phyloP scores from a whole-genome alignment of 1,284 basidiomycete species.

The Tylopilus sp. region DNA sequence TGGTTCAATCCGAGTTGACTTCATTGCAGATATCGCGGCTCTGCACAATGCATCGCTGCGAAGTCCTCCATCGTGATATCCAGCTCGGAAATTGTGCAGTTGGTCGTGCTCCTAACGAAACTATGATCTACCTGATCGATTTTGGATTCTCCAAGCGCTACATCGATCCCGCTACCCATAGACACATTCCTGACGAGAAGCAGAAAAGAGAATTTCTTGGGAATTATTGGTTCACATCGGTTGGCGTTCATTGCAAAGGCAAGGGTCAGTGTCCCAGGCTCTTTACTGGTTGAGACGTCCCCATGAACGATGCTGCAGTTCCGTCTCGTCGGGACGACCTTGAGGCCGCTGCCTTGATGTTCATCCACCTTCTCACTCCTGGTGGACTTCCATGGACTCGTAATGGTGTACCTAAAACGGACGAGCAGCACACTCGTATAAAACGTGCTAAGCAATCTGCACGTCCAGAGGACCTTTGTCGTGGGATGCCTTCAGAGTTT shows the following conservation, averaged over 20 bases:
- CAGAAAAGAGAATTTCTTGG: conserved; percentile 69
- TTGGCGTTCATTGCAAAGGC: conserved; percentile 69
- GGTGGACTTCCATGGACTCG: conserved; percentile 73
- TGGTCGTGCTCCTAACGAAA: conserved; percentile 54
- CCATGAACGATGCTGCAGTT: conserved; percentile 40
- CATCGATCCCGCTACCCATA: conserved; percentile 56
- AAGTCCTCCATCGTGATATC: conserved; percentile 70
- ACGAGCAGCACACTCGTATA: conserved; percentile 55
- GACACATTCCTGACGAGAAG: conserved; percentile 66
- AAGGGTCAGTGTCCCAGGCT: conserved; percentile 46
- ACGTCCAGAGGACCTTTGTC: conserved; percentile 63
- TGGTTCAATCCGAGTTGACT: conserved; percentile 12
- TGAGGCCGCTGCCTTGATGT: conserved; percentile 70
- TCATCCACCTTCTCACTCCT: conserved; percentile 72
- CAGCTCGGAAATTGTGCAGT: conserved; percentile 72
- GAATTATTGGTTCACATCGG: conserved; percentile 76
- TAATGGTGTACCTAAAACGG: conserved; percentile 67
- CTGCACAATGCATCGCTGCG: conserved; percentile 67
- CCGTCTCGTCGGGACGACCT: conserved; percentile 73
- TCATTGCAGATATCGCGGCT: conserved; percentile 56
- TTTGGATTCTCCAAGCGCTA: conserved; percentile 78
- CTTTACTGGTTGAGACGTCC: conserved; percentile 16
- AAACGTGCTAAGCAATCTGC: conserved; percentile 58
- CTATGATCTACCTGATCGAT: conserved; percentile 73
- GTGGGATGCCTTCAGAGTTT: conserved; percentile 62